Conservation (phyloP, 495 filamentous ascomycete genomes). For the Lasiosphaeriaceae sp. region DNA sequence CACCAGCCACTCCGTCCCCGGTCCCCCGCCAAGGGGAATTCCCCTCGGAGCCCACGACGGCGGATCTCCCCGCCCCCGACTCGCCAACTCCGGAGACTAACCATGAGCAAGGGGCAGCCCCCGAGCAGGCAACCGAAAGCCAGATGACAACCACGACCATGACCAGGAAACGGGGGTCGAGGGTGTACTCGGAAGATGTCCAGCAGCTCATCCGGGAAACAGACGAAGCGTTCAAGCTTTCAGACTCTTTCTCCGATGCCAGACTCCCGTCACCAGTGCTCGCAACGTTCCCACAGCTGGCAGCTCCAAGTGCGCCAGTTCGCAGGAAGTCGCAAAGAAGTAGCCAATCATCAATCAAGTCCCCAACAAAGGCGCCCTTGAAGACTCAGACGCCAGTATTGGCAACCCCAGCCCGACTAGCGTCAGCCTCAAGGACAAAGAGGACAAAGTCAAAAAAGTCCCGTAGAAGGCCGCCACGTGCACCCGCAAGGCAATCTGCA, state of each 20-base stretch:
- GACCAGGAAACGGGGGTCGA: background rate
- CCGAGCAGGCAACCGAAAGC: background rate
- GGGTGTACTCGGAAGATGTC: slow-evolving; percentile 26
- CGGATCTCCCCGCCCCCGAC: background rate
- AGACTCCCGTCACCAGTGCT: slow-evolving; percentile 19
- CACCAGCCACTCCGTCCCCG: slow-evolving; percentile 15
- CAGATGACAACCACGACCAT: background rate
- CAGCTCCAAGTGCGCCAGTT: slow-evolving; percentile 8
- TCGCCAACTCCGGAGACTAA: background rate
- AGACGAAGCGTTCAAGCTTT: slow-evolving; percentile 41
- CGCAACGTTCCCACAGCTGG: slow-evolving; percentile 8
- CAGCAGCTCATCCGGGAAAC: slow-evolving; percentile 43
- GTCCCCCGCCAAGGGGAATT: background rate
- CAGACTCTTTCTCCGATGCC: slow-evolving; percentile 29
- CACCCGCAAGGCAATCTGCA: slow-evolving; percentile 25
- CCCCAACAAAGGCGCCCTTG: slow-evolving; percentile 19
- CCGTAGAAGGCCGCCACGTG: slow-evolving; percentile 22
- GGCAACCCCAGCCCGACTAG: slow-evolving; percentile 18
- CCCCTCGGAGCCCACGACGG: background rate
- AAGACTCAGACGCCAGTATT: slow-evolving; percentile 17
- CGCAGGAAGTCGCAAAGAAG: slow-evolving; percentile 27
- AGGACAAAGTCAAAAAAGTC: slow-evolving; percentile 41
- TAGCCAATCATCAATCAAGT: slow-evolving; percentile 23
- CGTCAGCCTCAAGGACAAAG: slow-evolving; percentile 29
- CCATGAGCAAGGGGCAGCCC: background rate